A percentile compares a stretch with the other conserved stretches of the same genome.
phyloP scores from a whole-genome alignment of 202 grass and related monocot genomes.

The Bolboschoenoplectus hybrid region DNA sequence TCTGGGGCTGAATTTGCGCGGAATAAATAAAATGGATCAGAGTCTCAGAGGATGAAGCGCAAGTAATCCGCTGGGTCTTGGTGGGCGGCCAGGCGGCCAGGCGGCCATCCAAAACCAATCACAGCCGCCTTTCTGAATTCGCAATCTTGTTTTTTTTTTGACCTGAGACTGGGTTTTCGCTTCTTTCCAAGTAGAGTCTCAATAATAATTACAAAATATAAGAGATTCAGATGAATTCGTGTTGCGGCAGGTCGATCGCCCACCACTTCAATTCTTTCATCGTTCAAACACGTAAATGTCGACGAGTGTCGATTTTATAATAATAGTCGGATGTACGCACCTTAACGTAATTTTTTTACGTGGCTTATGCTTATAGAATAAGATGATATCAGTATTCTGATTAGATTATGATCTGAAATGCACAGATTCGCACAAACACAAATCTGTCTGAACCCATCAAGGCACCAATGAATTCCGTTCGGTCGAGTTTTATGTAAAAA shows the following conservation, averaged over 20 bases:
- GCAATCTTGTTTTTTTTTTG: not conserved
- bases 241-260: not conserved
- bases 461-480: too few species aligned
- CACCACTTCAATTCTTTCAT: too few species aligned
- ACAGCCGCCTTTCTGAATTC: not conserved
- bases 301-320: not conserved
- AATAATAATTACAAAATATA: not conserved
- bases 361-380: too few species aligned
- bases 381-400: too few species aligned
- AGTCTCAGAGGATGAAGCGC: not conserved
- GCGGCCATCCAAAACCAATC: not conserved
- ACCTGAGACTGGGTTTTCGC: not conserved
- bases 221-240: not conserved
- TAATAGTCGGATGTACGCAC: too few species aligned
- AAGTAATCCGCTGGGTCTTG: conserved; percentile 13
- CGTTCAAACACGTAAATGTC: not conserved
- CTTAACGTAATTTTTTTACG: too few species aligned
- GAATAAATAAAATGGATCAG: not conserved
- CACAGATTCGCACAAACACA: too few species aligned
- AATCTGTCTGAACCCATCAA: too few species aligned
- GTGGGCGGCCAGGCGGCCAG: not conserved
- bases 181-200: not conserved
- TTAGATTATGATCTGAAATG: too few species aligned
- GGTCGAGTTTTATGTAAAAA: too few species aligned
- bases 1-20: not conserved